These are phyloP conservation scores for Ustilago esculenta DNA, from an alignment of 1,284 basidiomycete genomes.

Conservation along the genomic window DNA sequence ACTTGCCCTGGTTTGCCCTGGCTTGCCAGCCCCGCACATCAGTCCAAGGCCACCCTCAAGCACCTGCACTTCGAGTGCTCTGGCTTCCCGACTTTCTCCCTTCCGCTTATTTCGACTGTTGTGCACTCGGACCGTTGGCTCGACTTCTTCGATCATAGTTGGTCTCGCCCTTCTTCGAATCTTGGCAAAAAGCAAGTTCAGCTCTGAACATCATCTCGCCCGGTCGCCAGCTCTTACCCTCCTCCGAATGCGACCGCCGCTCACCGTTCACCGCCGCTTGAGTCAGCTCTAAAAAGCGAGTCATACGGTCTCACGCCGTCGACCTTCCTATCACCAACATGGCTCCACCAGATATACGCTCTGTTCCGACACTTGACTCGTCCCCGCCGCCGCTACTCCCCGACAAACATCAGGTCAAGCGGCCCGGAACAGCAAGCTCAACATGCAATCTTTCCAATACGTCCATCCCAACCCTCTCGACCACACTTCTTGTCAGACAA, in stretches of 20 bases:
- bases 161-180: no score
- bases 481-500: slow-evolving; percentile 14
- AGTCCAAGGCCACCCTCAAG: no score
- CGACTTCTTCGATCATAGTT: no score
- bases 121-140: no score
- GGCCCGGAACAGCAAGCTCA: slow-evolving; percentile 4
- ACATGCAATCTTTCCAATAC: slow-evolving; percentile 17
- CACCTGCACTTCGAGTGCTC: no score
- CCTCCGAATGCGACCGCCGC: slow-evolving; percentile 1
- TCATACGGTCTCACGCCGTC: not conserved
- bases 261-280: not conserved
- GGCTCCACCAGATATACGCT: slow-evolving; percentile 7
- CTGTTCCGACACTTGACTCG: not conserved
- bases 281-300: slow-evolving; percentile 9
- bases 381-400: slow-evolving; percentile 13
- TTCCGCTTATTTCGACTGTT: no score
- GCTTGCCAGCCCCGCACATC: no score
- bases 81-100: no score
- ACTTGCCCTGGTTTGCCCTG: no score
- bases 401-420: slow-evolving; percentile 2
- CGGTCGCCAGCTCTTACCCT: not conserved
- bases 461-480: slow-evolving; percentile 7
- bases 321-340: slow-evolving; percentile 11
- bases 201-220: no score
- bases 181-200: no score